phyloP scores from a whole-genome alignment of 768 basidiomycete species.

The Tylopilus sp. region DNA sequence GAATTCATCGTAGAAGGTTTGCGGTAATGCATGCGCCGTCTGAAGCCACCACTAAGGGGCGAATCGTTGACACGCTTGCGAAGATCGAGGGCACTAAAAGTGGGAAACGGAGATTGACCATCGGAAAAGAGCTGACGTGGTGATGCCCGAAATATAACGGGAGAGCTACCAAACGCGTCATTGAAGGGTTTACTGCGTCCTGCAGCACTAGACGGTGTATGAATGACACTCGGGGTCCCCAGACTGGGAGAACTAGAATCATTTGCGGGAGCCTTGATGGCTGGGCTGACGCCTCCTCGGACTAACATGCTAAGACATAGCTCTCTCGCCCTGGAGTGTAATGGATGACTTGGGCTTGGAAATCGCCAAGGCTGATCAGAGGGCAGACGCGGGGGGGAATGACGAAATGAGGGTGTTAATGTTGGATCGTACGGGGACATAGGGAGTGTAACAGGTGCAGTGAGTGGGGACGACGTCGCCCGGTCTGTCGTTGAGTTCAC shows the following conservation, averaged over 20 bases:
- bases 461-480: conserved; percentile 22
- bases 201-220: conserved; percentile 26
- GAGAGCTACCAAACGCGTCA: conserved; percentile 32
- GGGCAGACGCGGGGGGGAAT: conserved; percentile 70
- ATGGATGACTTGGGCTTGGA: conserved; percentile 74
- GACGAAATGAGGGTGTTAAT: conserved; percentile 71
- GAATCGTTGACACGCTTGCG: conserved; percentile 44
- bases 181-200: conserved; percentile 27
- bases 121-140: conserved; percentile 40
- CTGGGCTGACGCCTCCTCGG: conserved; percentile 48
- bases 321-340: conserved; percentile 63
- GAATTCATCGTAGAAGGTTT: conserved; percentile 30
- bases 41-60: conserved; percentile 36
- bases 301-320: conserved; percentile 64
- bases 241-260: conserved; percentile 31
- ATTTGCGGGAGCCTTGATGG: conserved; percentile 32
- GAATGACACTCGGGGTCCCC: conserved; percentile 29
- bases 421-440: conserved; percentile 76
- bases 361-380: conserved; percentile 83
- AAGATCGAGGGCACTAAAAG: conserved; percentile 30
- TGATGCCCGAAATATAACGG: conserved; percentile 40
- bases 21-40: conserved; percentile 30
- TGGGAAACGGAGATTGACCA: conserved; percentile 32
- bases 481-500: conserved; percentile 3
- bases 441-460: conserved; percentile 38